A percentile compares a stretch with the other conserved stretches of the same genome.
These are phyloP conservation scores for Phytophthora pluvialis DNA, from an alignment of 352 stramenopile genomes.

Conservation along the genomic window DNA sequence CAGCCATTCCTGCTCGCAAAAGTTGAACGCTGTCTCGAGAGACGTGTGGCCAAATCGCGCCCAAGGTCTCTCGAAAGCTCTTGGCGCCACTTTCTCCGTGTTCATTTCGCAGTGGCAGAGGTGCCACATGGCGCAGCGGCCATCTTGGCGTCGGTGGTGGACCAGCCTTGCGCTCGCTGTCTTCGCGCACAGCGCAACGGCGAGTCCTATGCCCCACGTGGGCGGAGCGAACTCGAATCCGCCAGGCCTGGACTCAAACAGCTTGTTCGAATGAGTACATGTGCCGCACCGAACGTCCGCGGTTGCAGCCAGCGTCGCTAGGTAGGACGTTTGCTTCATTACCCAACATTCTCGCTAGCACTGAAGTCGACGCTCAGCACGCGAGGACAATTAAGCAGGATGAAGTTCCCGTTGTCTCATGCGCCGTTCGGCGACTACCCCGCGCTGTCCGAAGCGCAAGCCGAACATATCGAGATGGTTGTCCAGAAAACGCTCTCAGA, in stretches of 20 bases:
- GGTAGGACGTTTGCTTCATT: constrained; percentile 17
- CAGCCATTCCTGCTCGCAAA: constrained; percentile 15
- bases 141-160: not conserved
- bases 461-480: constrained; percentile 21
- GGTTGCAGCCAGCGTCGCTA: constrained; percentile 2
- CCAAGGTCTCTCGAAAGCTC: constrained; percentile 10
- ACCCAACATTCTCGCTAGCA: constrained; percentile 22
- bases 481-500: constrained; percentile 31
- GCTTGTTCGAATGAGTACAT: constrained; percentile 17
- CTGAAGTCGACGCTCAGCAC: not conserved
- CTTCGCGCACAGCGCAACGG: not conserved
- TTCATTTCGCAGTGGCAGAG: constrained; percentile 24
- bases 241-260: constrained; percentile 21
- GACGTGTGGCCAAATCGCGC: constrained; percentile 14
- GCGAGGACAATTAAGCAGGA: constrained; percentile 16
- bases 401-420: constrained; percentile 39
- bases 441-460: constrained; percentile 19
- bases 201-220: constrained; percentile 5
- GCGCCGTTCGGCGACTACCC: constrained; percentile 35
- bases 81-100: constrained; percentile 11
- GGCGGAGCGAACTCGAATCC: constrained; percentile 11
- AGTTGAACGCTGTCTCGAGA: constrained; percentile 17
- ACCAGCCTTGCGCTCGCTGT: not conserved
- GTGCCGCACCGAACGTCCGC: constrained; percentile 28
- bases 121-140: constrained; percentile 10